Evolutionary conservation across 2,329 filamentous ascomycete genomes (phyloP).

Genomic region (Cytospora piceicola): DNA sequence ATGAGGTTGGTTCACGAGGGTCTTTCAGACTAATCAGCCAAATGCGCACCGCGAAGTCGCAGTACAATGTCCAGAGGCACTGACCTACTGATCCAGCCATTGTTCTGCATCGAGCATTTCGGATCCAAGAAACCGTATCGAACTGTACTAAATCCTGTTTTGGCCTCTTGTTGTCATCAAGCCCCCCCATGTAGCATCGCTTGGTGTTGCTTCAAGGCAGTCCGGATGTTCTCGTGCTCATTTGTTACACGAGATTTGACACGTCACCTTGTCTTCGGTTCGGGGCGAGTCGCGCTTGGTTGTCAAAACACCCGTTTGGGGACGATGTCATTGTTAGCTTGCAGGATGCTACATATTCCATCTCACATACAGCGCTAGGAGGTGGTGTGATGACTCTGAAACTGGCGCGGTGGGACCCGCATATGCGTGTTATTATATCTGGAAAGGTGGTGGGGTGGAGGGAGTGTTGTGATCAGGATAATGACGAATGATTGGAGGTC

Average conservation of each 20-base stretch:
- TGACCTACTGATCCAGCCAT: neutral
- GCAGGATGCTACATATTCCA: neutral
- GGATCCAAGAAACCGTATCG: neutral
- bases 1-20: too few species aligned
- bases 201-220: neutral
- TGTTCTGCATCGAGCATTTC: neutral
- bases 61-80: neutral
- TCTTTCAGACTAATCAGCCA: too few species aligned
- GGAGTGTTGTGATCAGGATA: conserved; percentile 18
- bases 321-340: neutral
- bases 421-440: neutral
- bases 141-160: neutral
- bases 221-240: neutral
- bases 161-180: neutral
- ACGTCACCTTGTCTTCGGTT: conserved; percentile 6
- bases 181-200: neutral
- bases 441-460: conserved; percentile 5
- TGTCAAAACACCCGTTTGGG: neutral
- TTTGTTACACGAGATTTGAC: neutral
- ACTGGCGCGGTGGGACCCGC: neutral
- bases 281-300: conserved; percentile 19
- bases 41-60: conserved; percentile 1
- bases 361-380: neutral
- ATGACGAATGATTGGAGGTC: conserved; percentile 6
- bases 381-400: conserved; percentile 13